Base-by-base conservation (phyloP, 768 basidiomycete genomes). In the Heimioporus sp. region DNA sequence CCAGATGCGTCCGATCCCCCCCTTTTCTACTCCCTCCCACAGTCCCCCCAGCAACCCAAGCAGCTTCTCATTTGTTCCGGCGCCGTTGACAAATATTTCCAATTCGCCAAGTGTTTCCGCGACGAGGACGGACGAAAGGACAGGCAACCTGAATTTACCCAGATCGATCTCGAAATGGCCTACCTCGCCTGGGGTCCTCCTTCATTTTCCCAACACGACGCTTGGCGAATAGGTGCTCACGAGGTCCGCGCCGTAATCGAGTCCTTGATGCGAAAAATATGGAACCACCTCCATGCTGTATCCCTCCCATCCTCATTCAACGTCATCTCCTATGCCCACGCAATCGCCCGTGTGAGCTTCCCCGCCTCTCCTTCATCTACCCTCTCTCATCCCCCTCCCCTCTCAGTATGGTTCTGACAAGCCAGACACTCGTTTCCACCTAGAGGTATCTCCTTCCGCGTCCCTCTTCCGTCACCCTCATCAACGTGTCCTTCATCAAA, bases 1-100 rank as follows among this genome's bases (percentile, higher is more conserved):
- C 21, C 21, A 24, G 21, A 24, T 24, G 21, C 21, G 19, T 46
- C 36, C 34, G 57, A 42, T 41, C 43, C 58, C 34, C 73, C 75
- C 35, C 72, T 78, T 35, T 97, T 96, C 65, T 97, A 93, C 67
- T 91, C 95, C 0, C 79, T 97, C 44, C 85, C 91, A 11, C 95
- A 97, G 71, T 97, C 94, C 0, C 95, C 95, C 3, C 95, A 98
- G 66, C 94, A 96, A 69, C 92, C 93, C 4, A 98, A 97, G 68
- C 95, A 97, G 65, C 76, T 97, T 5, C 78, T 98, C 50, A 89
- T 97, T 20, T 86, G 87, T 55, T 96, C 94, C 10, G 95, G 94
- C 16, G 85, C 79, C 4, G 78, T 95, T n/a, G 88, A 92, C 64
- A 83, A 80, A 58, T 98, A 98, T 71, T 98, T 83, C 71, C 95